phyloP scores from a whole-genome alignment of 352 stramenopile genomes.

The Phytophthora lateralis region DNA sequence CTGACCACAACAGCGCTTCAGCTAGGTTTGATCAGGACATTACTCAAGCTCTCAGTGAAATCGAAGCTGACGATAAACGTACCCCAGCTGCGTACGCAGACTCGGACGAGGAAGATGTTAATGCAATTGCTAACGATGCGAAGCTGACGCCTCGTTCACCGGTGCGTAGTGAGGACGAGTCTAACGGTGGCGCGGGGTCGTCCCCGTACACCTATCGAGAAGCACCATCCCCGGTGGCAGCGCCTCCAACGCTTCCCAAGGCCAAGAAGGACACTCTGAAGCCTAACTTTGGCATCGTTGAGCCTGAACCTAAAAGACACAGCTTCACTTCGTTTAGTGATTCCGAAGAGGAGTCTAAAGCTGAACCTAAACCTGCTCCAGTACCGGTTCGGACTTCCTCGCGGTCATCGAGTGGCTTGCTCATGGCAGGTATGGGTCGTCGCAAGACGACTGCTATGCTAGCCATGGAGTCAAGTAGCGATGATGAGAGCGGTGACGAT shows the following conservation, averaged over 20 bases:
- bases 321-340: constrained; percentile 90
- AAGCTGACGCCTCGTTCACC: constrained; percentile 27
- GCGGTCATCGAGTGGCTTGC: constrained; percentile 46
- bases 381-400: constrained; percentile 48
- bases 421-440: constrained; percentile 64
- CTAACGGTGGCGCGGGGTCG: constrained; percentile 22
- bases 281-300: constrained; percentile 79
- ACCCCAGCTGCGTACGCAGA: constrained; percentile 12
- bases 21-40: constrained; percentile 50
- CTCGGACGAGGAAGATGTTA: constrained; percentile 31
- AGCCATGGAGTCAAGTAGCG: constrained; percentile 81
- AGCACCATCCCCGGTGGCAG: constrained; percentile 20
- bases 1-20: constrained; percentile 30
- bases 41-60: constrained; percentile 30
- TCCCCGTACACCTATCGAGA: constrained; percentile 20
- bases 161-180: constrained; percentile 23
- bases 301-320: constrained; percentile 59
- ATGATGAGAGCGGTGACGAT: constrained; percentile 65
- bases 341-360: constrained; percentile 83
- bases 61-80: constrained; percentile 25
- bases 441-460: constrained; percentile 76
- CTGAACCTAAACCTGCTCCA: constrained; percentile 57
- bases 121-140: constrained; percentile 18
- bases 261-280: constrained; percentile 44
- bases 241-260: constrained; percentile 36